These are phyloP conservation scores for Colletotrichum camelliae DNA, from an alignment of 2,329 filamentous ascomycete species.

Conservation along the genomic window DNA sequence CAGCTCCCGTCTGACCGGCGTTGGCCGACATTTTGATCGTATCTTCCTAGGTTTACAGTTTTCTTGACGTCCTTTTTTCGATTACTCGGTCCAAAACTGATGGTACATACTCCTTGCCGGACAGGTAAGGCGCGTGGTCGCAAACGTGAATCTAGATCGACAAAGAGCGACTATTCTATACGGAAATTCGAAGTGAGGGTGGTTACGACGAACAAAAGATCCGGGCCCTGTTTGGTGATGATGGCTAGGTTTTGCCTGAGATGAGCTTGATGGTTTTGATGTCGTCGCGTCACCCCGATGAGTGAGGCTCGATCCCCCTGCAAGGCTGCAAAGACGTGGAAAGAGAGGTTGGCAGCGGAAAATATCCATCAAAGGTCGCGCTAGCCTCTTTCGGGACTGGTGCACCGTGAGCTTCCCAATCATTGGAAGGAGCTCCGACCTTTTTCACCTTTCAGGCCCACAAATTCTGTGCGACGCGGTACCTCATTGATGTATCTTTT, in stretches of 20 bases:
- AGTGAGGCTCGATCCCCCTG: conserved; percentile 15
- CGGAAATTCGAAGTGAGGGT: neutral
- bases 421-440: neutral
- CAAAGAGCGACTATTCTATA: neutral
- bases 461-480: neutral
- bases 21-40: conserved; percentile 10
- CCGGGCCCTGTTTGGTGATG: neutral
- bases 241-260: neutral
- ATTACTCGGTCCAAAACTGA: neutral
- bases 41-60: neutral
- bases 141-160: neutral
- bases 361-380: neutral
- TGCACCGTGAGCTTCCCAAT: neutral
- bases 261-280: conserved; percentile 4
- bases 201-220: neutral
- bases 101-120: neutral
- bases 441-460: neutral
- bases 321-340: conserved; percentile 10
- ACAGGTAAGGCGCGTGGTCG: neutral
- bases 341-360: conserved; percentile 14
- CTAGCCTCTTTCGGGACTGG: neutral
- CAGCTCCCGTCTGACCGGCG: conserved; percentile 6
- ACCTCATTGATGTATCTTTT: neutral
- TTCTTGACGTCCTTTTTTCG: neutral
- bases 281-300: conserved; percentile 7